phyloP scores from a whole-genome alignment of 495 filamentous ascomycete species.

The Penicillium soppii region DNA sequence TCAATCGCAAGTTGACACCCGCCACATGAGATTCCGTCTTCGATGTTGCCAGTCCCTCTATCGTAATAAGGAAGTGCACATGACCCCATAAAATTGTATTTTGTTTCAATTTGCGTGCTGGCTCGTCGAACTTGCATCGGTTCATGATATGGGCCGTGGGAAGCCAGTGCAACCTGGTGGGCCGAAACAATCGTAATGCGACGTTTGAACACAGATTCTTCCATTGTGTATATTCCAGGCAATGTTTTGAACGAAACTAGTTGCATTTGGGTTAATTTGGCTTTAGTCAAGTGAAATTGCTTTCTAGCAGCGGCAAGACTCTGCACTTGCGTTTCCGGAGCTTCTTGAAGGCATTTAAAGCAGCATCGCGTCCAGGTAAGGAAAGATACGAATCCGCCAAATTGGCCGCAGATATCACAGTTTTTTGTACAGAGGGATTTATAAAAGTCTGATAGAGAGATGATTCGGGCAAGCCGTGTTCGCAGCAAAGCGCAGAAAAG shows the following conservation, averaged over 20 bases:
- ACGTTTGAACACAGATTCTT: conserved; percentile 24
- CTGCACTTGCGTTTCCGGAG: conserved; percentile 28
- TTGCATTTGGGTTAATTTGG: conserved; percentile 18
- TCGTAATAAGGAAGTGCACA: conserved; percentile 43
- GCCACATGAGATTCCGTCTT: conserved; percentile 37
- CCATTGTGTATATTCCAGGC: too few relatives aligned
- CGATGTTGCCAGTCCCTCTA: conserved; percentile 29
- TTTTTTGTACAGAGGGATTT: conserved; percentile 32
- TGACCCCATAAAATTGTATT: conserved; percentile 33
- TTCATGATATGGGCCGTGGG: too few relatives aligned
- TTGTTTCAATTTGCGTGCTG: conserved; percentile 22
- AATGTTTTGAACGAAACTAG: conserved; percentile 30
- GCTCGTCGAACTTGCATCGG: conserved; percentile 13
- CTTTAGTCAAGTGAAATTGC: conserved; percentile 31
- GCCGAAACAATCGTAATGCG: conserved; percentile 32
- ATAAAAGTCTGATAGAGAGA: conserved; percentile 36
- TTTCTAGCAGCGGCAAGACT: conserved; percentile 29
- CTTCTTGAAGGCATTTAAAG: conserved; percentile 28
- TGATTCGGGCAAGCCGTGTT: conserved; percentile 24
- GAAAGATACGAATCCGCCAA: conserved; percentile 35
- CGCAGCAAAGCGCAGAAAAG: conserved; percentile 40
- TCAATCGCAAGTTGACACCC: conserved; percentile 40
- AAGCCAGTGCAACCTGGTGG: conserved; percentile 28
- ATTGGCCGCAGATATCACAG: conserved; percentile 33
- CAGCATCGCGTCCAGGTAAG: conserved; percentile 36